Evolutionary conservation across 306 rosid species (phyloP), one percentile per base, ranked within the genome.

Genomic region (Trifolium pratense): DNA sequence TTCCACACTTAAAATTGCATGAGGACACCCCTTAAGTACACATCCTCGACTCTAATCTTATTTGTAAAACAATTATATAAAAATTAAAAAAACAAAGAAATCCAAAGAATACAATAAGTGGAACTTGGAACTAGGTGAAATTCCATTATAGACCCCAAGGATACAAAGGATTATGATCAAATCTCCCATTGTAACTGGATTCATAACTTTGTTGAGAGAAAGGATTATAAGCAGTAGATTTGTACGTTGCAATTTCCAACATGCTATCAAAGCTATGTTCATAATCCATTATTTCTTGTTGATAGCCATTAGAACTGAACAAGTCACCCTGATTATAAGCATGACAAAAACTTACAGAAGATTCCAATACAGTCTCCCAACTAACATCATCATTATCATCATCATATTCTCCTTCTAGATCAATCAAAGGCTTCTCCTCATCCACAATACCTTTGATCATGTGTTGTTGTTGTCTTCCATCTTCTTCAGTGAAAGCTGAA

Each of bases 301-400:
- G 29, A 52, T 9, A 52, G 6, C 29, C 59, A 52, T 57, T 57
- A 12, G 39, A 59, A 15, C 2, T 15, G 10, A 70, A 2, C 20
- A 64, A 15, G 11, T 75, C 79, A 40, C 55, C 53, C 12, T 78
- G 75, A 56, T 69, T 12, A 18, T 45, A 63, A 62, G 76, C 48
- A 31, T 72, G 16, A 40, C 83, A 53, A 29, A 79, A 49, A 49
- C 31, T 66, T 20, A 80, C 11, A 25, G 98, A 92, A 75, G 89
- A 81, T 52, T 92, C 98, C 65, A 90, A 81, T 25, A 89, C 52
- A 36, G 77, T 78, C 81, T 90, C 93, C 98, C 96, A 82, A 5
- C 84, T 80, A 39, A 32, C 79, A 12, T 84, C 71, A 17, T 62
- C 60, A 21, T 58, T 59, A 1, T 81, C 68, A 46, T 64, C 23